Evolutionary conservation across 257 asterid species (phyloP).

Genomic region (Eucommia ulmoides): DNA sequence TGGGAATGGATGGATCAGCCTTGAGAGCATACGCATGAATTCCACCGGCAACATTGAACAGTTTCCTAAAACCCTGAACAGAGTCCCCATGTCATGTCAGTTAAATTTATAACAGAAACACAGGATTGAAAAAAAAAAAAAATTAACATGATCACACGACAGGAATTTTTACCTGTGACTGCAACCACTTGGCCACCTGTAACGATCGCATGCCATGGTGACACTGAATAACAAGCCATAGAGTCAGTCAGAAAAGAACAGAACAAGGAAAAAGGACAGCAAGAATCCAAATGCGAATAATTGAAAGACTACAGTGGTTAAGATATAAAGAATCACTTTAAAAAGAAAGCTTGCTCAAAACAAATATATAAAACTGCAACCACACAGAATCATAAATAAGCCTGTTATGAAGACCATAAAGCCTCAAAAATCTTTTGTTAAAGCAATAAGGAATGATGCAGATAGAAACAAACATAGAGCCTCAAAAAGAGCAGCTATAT

Average conservation of each 20-base stretch:
- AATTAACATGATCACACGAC: background rate
- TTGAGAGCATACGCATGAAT: constrained; percentile 71
- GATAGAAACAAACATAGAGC: no score
- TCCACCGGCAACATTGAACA: constrained; percentile 82
- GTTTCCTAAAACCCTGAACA: constrained; percentile 73
- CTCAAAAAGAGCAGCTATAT: no score
- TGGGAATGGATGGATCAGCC: constrained; percentile 76
- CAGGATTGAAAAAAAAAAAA: no score
- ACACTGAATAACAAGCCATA: constrained; percentile 45
- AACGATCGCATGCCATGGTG: constrained; percentile 89
- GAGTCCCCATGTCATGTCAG: no score
- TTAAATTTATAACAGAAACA: background rate
- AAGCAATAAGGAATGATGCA: no score
- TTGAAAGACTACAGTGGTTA: no score
- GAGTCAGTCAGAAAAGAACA: constrained; percentile 3
- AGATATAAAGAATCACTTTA: no score
- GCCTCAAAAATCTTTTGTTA: no score
- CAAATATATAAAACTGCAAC: no score
- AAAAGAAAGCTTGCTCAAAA: no score
- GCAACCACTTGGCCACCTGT: constrained; percentile 97
- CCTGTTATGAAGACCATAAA: no score
- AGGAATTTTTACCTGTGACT: constrained; percentile 51
- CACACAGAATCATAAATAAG: no score
- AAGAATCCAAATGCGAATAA: constrained; percentile 1
- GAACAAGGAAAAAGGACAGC: constrained; percentile 2